Percentiles rank a stretch among this genome's conserved stretches.
Conservation (phyloP, 75 land plant genomes). For the Gnetum montanum region DNA sequence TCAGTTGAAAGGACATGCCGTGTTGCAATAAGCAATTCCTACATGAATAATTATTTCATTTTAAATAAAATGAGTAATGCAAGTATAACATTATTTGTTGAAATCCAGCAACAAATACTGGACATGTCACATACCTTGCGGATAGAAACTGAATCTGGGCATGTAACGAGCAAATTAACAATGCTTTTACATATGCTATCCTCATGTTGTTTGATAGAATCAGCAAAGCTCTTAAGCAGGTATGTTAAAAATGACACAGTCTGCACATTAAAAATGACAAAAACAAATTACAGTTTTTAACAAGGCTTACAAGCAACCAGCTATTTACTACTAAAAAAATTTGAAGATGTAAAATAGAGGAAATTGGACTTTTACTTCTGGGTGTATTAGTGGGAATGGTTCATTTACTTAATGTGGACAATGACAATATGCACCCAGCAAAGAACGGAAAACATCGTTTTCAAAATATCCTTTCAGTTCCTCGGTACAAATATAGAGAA, state of each 20-base stretch:
- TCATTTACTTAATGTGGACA: no score
- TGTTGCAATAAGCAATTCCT: conserved; percentile 91
- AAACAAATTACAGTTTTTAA: not conserved
- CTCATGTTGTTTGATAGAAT: conserved; percentile 89
- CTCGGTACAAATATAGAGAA: no score
- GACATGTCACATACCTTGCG: no score
- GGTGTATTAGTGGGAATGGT: no score
- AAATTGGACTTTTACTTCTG: no score
- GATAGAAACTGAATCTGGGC: conserved; percentile 92
- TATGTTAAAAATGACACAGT: conserved; percentile 96
- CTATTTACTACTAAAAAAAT: no score
- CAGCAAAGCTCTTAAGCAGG: conserved; percentile 80
- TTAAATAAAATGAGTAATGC: not conserved
- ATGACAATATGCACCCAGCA: no score
- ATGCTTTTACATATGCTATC: conserved; percentile 96
- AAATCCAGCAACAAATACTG: no score
- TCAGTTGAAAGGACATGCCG: conserved; percentile 96
- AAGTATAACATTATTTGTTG: not conserved
- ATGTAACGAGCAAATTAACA: conserved; percentile 85
- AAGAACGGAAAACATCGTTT: no score
- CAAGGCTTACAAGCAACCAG: not conserved
- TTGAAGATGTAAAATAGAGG: not conserved
- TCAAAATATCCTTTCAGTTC: no score
- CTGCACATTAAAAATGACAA: no score
- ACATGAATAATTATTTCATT: conserved; percentile 1